Base-by-base conservation (phyloP, 2,329 filamentous ascomycete species). In the Xylaria sp. region DNA sequence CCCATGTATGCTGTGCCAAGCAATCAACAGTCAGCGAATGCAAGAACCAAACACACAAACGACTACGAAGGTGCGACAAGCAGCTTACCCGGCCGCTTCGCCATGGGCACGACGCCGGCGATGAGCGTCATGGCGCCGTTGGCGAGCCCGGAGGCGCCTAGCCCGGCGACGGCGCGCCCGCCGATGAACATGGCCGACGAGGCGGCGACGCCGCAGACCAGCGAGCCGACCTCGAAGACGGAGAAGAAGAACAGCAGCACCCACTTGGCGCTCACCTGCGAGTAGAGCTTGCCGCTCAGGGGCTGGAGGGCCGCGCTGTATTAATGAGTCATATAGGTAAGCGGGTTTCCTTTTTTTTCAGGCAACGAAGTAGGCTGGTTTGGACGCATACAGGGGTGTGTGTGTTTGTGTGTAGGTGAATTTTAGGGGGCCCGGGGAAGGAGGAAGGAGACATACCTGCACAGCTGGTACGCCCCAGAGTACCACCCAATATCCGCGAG, bases 401-500 rank as follows among this genome's bases (percentile, higher is more conserved):
- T 67, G 5, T 61, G 62, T 7, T 65, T 55, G 11, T 64, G 60
- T 2, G 44, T 7, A 0, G 61, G 48, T 13, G 52, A 51, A 39
- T 17, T 13, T 34, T 13, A 22, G 34, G 51, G 48, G 63, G 67
- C 65, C 62, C 76, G 6, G 72, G 65, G 0, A 62, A 50, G 7
- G 58, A 59, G 29, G 18, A 41, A n/a, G 16, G 9, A 16, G 39
- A 50, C 63, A 44, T 71, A 73, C 72, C 71, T 78, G 13, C 75
- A 67, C 37, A 83, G 69, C 29, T 76, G 74, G 60, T 80, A 81
- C 18, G 77, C 75, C 44, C 75, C 76, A 2, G 75, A 77, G 62
- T 84, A 84, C 81, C 81, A 84, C 37, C 80, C 81, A 13, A 84
- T 76, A 59, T 84, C 80, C 2, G 69, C 63, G 0, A 83, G 68